Conservation (phyloP, 2,329 filamentous ascomycete species). For the Colletotrichum sp. region DNA sequence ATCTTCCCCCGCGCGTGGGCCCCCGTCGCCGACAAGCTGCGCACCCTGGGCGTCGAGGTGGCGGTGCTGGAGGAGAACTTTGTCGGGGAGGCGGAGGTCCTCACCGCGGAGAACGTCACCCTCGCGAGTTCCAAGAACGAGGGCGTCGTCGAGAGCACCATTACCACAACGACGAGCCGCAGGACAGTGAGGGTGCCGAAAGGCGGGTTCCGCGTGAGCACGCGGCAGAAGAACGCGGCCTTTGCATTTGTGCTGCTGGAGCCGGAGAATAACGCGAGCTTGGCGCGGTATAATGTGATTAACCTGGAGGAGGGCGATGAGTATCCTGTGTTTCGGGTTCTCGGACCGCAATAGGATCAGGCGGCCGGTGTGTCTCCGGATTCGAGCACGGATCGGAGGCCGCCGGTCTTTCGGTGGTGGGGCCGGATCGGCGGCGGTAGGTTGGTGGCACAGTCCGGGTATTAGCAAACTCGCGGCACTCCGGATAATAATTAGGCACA, state of each 20-base stretch:
- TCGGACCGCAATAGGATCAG: not conserved
- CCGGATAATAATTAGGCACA: not conserved
- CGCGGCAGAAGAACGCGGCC: conserved; percentile 34
- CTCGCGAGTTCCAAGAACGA: conserved; percentile 29
- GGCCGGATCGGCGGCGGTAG: not conserved
- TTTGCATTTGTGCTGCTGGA: conserved; percentile 31
- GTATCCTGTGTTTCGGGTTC: conserved; percentile 31
- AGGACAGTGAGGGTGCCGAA: conserved; percentile 24
- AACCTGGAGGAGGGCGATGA: conserved; percentile 30
- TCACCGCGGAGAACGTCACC: conserved; percentile 25
- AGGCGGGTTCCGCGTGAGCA: conserved; percentile 34
- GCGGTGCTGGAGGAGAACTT: conserved; percentile 24
- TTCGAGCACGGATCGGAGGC: not conserved
- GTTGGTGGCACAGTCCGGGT: not conserved
- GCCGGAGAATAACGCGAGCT: conserved; percentile 35
- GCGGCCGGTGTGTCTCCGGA: not conserved
- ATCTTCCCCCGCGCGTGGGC: conserved; percentile 32
- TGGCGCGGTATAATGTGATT: conserved; percentile 31
- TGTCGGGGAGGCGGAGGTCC: conserved; percentile 28
- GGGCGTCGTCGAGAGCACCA: conserved; percentile 25
- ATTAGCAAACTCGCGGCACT: not conserved
- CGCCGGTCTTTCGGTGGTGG: not conserved
- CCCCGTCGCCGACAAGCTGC: conserved; percentile 27
- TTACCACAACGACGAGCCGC: conserved; percentile 20
- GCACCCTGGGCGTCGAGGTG: conserved; percentile 27